A percentile compares a stretch with the other conserved stretches of the same genome.
Evolutionary conservation across 495 filamentous ascomycete genomes (phyloP).

Genomic region (Talaromyces stipitatus): DNA sequence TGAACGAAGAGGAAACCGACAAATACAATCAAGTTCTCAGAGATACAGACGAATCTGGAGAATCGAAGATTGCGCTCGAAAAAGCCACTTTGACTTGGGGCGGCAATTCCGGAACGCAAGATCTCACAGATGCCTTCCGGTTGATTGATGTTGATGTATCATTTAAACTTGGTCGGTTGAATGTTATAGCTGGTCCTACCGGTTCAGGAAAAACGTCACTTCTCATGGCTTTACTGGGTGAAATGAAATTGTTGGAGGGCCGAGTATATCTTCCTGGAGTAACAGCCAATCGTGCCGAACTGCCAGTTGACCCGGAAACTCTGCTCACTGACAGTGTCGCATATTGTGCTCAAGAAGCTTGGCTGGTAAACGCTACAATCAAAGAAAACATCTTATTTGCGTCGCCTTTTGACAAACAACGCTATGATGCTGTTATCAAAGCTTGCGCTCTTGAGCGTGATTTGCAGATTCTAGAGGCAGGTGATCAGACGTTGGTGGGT

Average conservation of each 20-base stretch:
- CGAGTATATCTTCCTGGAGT: constrained; percentile 73
- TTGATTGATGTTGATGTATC: constrained; percentile 70
- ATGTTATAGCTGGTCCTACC: constrained; percentile 86
- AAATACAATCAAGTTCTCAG: constrained; percentile 83
- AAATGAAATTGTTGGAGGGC: constrained; percentile 86
- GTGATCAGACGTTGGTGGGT: constrained; percentile 89
- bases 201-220: constrained; percentile 93
- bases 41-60: not conserved
- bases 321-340: constrained; percentile 86
- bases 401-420: constrained; percentile 67
- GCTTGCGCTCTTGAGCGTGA: constrained; percentile 94
- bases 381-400: constrained; percentile 96
- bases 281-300: constrained; percentile 71
- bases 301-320: constrained; percentile 73
- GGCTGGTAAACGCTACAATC: constrained; percentile 94
- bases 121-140: constrained; percentile 56
- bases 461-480: constrained; percentile 82
- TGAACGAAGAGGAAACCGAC: constrained; percentile 91
- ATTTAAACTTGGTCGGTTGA: constrained; percentile 74
- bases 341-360: constrained; percentile 96
- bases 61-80: constrained; percentile 67
- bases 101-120: constrained; percentile 29
- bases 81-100: constrained; percentile 88
- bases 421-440: constrained; percentile 81
- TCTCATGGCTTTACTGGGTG: constrained; percentile 91